Base-by-base conservation (phyloP, 352 stramenopile species). In the Pythium aristosporum region DNA sequence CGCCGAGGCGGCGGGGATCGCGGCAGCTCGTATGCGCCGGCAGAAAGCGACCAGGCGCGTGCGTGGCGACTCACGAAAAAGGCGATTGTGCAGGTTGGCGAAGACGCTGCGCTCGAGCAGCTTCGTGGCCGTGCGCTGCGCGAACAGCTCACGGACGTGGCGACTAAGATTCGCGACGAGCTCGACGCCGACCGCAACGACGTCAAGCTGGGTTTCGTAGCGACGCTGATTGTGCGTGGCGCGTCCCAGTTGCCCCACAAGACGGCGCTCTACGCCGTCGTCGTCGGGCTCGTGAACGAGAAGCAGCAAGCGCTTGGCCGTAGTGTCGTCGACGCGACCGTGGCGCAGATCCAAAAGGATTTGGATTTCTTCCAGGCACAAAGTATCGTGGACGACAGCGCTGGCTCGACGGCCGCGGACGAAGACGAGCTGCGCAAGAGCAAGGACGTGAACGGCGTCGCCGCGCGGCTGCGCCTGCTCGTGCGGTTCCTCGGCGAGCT, bases 41-140 rank as follows among this genome's bases (percentile, higher is more conserved):
- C 60, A 5, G 84, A 93, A 65, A 91, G 79, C 65, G 82, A 93
- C 49, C 69, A 77, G 42, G 82, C 80, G 41, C 80, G 84, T 13
- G 68, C 78, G 25, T 93, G 84, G 84, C 82, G 84, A 8, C 61
- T 93, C 48, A 72, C 79, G 32, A 91, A 91, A 63, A 91, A 94
- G 65, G 76, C 71, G 23, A 65, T 92, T 46, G 71, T 94, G 39
- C 82, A 92, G 63, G 72, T 92, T 3, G 77, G 80, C 10, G 82
- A 90, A 61, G 65, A 73, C 25, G 73, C 61, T 20, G 61, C 51
- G 36, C 54, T 65, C 20, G 75, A 78, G 49, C 77, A 74, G 32
- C 69, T 77, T 3, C 50, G 69, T 32, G 72, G 60, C 18, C 20
- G 56, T 10, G 67, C 57, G 9, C 62, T 87, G 55, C 79, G 73